Conservation (phyloP, 2,329 filamentous ascomycete genomes). For the Lecanicillium sp. region DNA sequence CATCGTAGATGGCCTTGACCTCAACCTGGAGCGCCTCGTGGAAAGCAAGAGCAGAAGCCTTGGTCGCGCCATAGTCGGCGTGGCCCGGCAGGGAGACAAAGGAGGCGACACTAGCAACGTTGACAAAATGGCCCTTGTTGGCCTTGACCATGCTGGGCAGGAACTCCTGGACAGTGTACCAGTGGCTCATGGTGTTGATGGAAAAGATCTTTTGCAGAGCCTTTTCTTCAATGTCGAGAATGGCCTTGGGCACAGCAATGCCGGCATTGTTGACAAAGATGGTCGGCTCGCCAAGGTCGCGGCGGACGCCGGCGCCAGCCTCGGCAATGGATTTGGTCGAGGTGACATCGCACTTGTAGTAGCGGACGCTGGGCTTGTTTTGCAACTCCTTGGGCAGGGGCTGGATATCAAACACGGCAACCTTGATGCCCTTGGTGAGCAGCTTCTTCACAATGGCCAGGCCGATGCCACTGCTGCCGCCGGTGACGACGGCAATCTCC, state of each 20-base stretch:
- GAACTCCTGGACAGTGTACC: constrained; percentile 53
- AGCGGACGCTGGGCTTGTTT: constrained; percentile 39
- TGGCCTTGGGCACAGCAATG: constrained; percentile 44
- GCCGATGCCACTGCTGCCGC: constrained; percentile 63
- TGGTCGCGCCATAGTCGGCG: constrained; percentile 55
- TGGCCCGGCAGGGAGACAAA: constrained; percentile 49
- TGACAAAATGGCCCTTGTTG: constrained; percentile 63
- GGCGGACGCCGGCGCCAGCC: constrained; percentile 40
- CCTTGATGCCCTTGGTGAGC: constrained; percentile 49
- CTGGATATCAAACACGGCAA: constrained; percentile 58
- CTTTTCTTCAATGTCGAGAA: constrained; percentile 45
- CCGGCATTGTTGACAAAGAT: constrained; percentile 63
- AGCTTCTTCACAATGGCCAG: constrained; percentile 51
- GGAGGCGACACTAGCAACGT: constrained; percentile 54
- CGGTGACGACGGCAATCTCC: constrained; percentile 57
- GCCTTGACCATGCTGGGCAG: constrained; percentile 50
- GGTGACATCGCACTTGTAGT: constrained; percentile 60
- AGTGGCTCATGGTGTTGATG: constrained; percentile 58
- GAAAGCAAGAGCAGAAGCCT: constrained; percentile 54
- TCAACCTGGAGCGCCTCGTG: constrained; percentile 53
- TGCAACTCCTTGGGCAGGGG: constrained; percentile 7
- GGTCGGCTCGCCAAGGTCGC: constrained; percentile 49
- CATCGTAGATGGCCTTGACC: constrained; percentile 46
- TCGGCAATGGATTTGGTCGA: constrained; percentile 38
- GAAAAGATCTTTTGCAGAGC: constrained; percentile 54